These are phyloP conservation scores for Adansonia grandidieri DNA, from an alignment of 441 rosid species.

Conservation along the genomic window DNA sequence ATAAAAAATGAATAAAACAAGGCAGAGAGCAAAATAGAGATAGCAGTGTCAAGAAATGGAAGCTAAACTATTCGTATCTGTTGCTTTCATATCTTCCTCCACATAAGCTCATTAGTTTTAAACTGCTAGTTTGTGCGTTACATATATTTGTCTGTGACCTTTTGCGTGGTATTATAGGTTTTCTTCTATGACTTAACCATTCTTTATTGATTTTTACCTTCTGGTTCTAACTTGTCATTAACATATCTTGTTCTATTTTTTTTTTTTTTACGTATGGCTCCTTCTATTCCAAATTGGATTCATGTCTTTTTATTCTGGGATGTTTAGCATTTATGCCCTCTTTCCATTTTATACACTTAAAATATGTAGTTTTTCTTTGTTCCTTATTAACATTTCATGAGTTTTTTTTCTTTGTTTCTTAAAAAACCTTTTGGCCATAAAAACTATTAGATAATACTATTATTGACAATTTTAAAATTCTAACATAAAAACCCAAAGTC, in stretches of 20 bases:
- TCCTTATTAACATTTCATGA: not conserved
- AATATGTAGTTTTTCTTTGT: not conserved
- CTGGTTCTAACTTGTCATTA: not conserved
- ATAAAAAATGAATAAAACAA: not conserved
- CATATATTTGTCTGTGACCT: not conserved
- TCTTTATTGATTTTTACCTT: not conserved
- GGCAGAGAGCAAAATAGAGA: not conserved
- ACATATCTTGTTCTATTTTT: not conserved
- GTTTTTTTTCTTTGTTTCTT: not conserved
- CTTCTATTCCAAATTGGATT: not conserved
- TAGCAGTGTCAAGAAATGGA: not conserved
- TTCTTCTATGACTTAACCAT: not conserved
- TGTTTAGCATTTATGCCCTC: not conserved
- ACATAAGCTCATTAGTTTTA: not conserved
- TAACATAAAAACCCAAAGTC: not conserved
- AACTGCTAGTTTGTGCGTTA: not conserved
- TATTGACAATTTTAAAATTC: not conserved
- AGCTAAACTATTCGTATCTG: not conserved
- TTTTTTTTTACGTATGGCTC: not conserved
- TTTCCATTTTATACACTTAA: not conserved
- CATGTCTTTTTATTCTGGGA: not conserved
- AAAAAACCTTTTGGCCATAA: not conserved
- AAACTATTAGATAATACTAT: not conserved
- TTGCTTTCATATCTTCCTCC: not conserved
- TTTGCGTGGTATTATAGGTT: not conserved